Percentiles rank a stretch among this genome's conserved stretches.
Conservation (phyloP, 2,329 filamentous ascomycete genomes). For the Hypoxylon sp. region DNA sequence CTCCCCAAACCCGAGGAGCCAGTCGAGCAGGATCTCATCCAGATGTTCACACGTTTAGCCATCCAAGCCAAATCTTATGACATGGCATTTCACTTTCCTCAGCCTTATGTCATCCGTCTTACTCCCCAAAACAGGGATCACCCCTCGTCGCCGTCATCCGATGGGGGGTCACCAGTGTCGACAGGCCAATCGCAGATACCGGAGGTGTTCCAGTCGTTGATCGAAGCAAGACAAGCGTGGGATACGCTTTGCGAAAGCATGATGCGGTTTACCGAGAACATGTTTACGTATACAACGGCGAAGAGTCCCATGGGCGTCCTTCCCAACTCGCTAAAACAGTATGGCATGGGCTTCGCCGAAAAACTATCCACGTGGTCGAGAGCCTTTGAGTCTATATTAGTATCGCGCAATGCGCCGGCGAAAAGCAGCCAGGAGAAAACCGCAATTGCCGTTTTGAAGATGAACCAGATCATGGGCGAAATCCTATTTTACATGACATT, state of each 20-base stretch:
- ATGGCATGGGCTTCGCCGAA: constrained; percentile 60
- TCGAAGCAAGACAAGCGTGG: constrained; percentile 68
- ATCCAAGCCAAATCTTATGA: constrained; percentile 76
- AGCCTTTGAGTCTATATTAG: constrained; percentile 68
- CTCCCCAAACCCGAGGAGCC: constrained; percentile 58
- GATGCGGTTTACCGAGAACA: constrained; percentile 68
- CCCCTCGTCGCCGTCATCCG: constrained; percentile 58
- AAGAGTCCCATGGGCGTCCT: constrained; percentile 66
- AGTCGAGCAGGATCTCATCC: constrained; percentile 69
- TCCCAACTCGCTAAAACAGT: constrained; percentile 60
- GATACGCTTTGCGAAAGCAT: constrained; percentile 68
- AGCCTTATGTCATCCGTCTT: constrained; percentile 69
- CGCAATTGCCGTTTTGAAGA: constrained; percentile 71
- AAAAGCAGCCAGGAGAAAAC: constrained; percentile 68
- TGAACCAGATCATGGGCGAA: constrained; percentile 69
- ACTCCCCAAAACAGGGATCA: constrained; percentile 54
- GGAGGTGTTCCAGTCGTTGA: constrained; percentile 60
- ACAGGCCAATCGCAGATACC: constrained; percentile 56
- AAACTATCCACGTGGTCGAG: constrained; percentile 66
- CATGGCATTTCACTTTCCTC: constrained; percentile 75
- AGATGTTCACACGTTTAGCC: constrained; percentile 72
- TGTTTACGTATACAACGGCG: constrained; percentile 60
- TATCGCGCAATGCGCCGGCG: constrained; percentile 60
- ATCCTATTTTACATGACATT: constrained; percentile 72
- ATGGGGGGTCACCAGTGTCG: constrained; percentile 57